These are phyloP conservation scores for Scheffersomyces titani DNA, from an alignment of 1,139 yeast species.

Conservation along the genomic window DNA sequence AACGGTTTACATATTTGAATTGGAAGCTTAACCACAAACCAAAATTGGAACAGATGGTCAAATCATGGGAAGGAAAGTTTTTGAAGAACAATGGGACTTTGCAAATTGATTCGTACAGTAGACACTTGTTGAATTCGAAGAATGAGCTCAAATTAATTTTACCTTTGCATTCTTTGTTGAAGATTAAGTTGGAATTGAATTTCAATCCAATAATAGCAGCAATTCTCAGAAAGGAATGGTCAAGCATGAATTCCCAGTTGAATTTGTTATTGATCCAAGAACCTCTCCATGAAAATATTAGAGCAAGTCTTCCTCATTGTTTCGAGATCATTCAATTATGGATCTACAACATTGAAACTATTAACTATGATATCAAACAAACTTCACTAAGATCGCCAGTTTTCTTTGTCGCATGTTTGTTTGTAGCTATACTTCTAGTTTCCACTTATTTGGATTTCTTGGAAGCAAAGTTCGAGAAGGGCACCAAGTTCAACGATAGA, in stretches of 20 bases:
- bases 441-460: constrained; percentile 60
- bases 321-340: constrained; percentile 64
- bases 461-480: constrained; percentile 34
- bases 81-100: constrained; percentile 62
- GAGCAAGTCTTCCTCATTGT: constrained; percentile 59
- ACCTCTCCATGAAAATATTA: constrained; percentile 46
- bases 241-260: constrained; percentile 56
- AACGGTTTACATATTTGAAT: constrained; percentile 29
- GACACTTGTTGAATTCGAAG: constrained; percentile 49
- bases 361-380: constrained; percentile 56
- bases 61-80: constrained; percentile 66
- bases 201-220: constrained; percentile 57
- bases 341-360: constrained; percentile 66
- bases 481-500: constrained; percentile 21
- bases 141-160: constrained; percentile 63
- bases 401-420: constrained; percentile 67
- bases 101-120: constrained; percentile 52
- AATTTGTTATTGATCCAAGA: constrained; percentile 42
- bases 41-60: constrained; percentile 51
- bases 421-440: constrained; percentile 58
- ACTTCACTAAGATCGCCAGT: constrained; percentile 73
- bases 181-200: constrained; percentile 60
- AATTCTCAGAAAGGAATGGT: constrained; percentile 67
- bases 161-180: constrained; percentile 64
- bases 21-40: constrained; percentile 69